These are phyloP conservation scores for Barnettozyma botsteinii DNA, from an alignment of 805 yeast genomes.

Conservation along the genomic window DNA sequence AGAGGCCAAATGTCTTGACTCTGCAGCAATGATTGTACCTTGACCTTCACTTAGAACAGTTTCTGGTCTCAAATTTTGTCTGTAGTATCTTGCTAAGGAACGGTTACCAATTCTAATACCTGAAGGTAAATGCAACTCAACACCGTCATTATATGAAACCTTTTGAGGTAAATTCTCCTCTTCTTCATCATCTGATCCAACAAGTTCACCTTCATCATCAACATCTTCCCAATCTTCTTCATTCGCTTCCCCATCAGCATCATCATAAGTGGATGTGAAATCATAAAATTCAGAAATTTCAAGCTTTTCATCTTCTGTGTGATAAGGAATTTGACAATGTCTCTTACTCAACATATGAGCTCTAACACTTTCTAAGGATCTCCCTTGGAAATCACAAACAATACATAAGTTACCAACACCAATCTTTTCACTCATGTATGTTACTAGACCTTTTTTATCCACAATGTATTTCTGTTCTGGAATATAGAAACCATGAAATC, in stretches of 20 bases:
- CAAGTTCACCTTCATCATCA: conserved; percentile 33
- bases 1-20: conserved; percentile 47
- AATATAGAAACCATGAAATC: conserved; percentile 74
- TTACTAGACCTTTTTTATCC: conserved; percentile 67
- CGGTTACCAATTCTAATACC: conserved; percentile 87
- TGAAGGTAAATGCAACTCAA: conserved; percentile 71
- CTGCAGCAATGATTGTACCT: conserved; percentile 83
- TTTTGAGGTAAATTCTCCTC: conserved; percentile 35
- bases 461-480: conserved; percentile 76
- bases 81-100: conserved; percentile 70
- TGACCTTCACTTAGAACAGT: conserved; percentile 62
- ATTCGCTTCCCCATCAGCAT: conserved; percentile 25
- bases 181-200: conserved; percentile 28
- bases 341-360: conserved; percentile 86
- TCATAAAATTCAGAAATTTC: conserved; percentile 92
- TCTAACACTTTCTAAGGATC: conserved; percentile 76
- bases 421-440: conserved; percentile 82
- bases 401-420: conserved; percentile 90
- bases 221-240: conserved; percentile 33
- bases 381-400: conserved; percentile 80
- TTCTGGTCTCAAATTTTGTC: conserved; percentile 64
- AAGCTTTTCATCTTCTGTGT: conserved; percentile 71
- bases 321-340: conserved; percentile 89
- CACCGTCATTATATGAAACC: conserved; percentile 52
- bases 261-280: conserved; percentile 64